A percentile compares a stretch with the other conserved stretches of the same genome.
These are phyloP conservation scores for Anacardium occidentale DNA, from an alignment of 345 rosid species.

Conservation along the genomic window DNA sequence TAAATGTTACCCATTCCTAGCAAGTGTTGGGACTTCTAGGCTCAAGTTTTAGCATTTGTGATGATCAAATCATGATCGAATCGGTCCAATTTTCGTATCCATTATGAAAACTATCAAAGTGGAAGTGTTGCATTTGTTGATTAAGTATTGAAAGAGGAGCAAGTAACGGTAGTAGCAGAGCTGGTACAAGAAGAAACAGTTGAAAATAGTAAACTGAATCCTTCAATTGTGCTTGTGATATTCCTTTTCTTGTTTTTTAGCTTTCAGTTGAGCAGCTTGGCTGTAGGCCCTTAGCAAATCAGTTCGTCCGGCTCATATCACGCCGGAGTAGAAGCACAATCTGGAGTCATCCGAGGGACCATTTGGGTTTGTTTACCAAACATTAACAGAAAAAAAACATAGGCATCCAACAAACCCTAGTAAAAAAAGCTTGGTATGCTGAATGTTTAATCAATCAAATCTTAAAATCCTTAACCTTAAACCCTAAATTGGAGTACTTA, in stretches of 20 bases:
- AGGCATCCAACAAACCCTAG: neutral
- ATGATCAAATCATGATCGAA: neutral
- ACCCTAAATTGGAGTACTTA: no score
- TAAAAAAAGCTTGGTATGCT: neutral
- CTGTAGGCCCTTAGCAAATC: no score
- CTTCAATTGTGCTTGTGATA: no score
- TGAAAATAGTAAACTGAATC: no score
- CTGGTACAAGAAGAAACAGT: no score
- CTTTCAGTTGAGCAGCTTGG: neutral
- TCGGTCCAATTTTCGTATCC: neutral
- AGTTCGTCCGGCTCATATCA: no score
- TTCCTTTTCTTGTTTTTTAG: neutral
- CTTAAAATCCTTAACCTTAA: no score
- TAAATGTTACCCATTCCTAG: no score
- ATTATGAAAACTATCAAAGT: neutral
- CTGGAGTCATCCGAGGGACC: neutral
- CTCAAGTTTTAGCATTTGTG: neutral
- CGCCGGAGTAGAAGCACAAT: no score
- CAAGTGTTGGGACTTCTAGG: no score
- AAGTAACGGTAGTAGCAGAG: neutral
- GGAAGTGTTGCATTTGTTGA: neutral
- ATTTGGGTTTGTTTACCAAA: neutral
- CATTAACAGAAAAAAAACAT: no score
- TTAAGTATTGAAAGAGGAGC: neutral
- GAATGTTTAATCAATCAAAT: no score